These are phyloP conservation scores for Orbilia ellipsospora DNA, from an alignment of 2,329 filamentous ascomycete species.

Conservation along the genomic window DNA sequence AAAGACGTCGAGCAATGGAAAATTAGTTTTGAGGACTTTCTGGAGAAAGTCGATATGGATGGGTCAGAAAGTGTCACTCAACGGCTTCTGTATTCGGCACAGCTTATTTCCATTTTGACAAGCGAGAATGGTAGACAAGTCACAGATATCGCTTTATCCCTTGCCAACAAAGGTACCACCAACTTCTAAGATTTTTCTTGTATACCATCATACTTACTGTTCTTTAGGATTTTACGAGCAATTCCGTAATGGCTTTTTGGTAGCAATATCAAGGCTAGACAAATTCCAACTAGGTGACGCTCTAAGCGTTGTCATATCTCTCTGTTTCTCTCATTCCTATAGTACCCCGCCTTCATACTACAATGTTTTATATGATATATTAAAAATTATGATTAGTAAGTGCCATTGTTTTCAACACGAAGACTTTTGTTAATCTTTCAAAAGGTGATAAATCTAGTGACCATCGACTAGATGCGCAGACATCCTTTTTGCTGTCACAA, in stretches of 20 bases:
- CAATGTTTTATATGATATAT: constrained; percentile 20
- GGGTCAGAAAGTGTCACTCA: not conserved
- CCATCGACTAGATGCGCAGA: not conserved
- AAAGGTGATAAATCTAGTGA: constrained; percentile 27
- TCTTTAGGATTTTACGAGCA: constrained; percentile 22
- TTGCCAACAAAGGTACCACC: constrained; percentile 26
- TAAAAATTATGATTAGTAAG: constrained; percentile 18
- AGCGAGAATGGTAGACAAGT: constrained; percentile 10
- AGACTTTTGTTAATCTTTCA: constrained; percentile 3
- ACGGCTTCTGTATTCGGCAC: constrained; percentile 19
- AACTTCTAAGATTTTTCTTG: too few relatives aligned
- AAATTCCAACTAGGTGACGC: not conserved
- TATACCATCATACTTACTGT: not conserved
- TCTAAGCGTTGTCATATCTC: not conserved
- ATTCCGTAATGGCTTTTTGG: constrained; percentile 16
- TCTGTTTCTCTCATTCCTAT: constrained; percentile 4
- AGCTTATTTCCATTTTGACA: constrained; percentile 16
- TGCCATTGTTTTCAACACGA: not conserved
- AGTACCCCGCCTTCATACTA: constrained; percentile 24
- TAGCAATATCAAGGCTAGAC: constrained; percentile 8
- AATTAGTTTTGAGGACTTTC: not conserved
- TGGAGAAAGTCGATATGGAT: not conserved
- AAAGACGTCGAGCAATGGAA: not conserved
- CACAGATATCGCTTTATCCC: constrained; percentile 31
- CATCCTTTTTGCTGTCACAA: constrained; percentile 28